Base-by-base conservation (phyloP, 73 alveolate genomes). In the Tetrahymena thermophila region DNA sequence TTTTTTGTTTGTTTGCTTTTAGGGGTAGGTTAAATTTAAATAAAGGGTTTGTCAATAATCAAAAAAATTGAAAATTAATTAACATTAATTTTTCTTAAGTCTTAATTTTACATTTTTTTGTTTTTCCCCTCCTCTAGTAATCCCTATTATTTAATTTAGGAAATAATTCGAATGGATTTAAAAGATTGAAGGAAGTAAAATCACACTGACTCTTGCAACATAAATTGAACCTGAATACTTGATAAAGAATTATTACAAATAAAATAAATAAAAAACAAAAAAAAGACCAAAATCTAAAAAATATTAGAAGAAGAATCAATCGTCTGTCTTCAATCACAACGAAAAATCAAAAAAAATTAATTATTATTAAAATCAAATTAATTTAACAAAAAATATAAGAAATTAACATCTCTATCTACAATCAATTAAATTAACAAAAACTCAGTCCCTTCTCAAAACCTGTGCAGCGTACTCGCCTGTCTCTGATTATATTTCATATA, bases 171-270 rank as follows among this genome's bases (percentile, higher is more conserved):
- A 71, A 71, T 71, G 89, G 89, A 71, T 71, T 71, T 71, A 31
- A 71, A 71, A 71, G 89, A 71, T 71, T 71, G 42, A 71, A 71
- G 89, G 89, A 71, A 71, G 89, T 71, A 71, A 71, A 71, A 71
- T 71, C 89, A 71, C 89, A 71, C 89, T 71, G 89, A 71, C 89
- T 71, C 89, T 19, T 71, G 89, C 89, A 71, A 71, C 89, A 71
- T 71, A 71, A 71, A 71, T 71, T 71, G 89, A 71, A 71, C 89
- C 89, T 71, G 89, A 71, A 71, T 71, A 71, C 89, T 71, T 71
- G 89, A 71, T 71, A 71, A 71, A 71, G 89, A 71, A 71, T 28
- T 71, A 71, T 71, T 71, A 71, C 89, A 71, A 71, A 71, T 50
- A 71, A 71, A 71, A 71, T 71, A 71, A 71, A 71, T 17, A 71